Evolutionary conservation across 352 stramenopile species (phyloP).

Genomic region (Globisporangium sylvaticum): DNA sequence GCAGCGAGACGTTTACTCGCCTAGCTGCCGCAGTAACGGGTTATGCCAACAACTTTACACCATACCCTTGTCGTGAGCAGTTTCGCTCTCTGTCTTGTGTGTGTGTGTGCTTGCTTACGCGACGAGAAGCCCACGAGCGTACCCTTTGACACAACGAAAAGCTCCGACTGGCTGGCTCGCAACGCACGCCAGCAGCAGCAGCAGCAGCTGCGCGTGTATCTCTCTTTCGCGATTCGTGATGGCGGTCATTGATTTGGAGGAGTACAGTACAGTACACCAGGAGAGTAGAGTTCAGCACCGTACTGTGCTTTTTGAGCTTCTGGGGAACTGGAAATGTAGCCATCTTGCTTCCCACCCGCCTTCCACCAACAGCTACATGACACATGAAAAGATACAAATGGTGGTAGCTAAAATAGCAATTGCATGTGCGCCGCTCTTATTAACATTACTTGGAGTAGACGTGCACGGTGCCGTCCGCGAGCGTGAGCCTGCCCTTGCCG

Average conservation of each 20-base stretch:
- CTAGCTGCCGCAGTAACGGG: too few species aligned
- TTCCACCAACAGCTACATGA: not conserved
- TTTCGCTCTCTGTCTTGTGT: not conserved
- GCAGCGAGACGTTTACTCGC: too few species aligned
- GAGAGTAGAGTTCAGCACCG: not conserved
- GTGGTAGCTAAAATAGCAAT: not conserved
- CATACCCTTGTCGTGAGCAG: not conserved
- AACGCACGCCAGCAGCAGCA: not conserved
- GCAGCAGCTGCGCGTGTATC: not conserved
- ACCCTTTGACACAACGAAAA: not conserved
- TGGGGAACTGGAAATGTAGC: not conserved
- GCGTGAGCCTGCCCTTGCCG: conserved; percentile 59
- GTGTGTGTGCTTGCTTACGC: not conserved
- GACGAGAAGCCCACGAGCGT: not conserved
- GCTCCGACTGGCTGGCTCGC: not conserved
- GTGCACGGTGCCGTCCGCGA: conserved; percentile 70
- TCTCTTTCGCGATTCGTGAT: not conserved
- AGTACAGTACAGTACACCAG: not conserved
- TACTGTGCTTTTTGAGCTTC: not conserved
- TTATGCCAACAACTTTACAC: not conserved
- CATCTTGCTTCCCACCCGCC: not conserved
- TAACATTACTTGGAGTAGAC: conserved; percentile 43
- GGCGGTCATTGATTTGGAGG: not conserved
- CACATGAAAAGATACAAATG: not conserved
- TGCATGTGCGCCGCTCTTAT: not conserved